Evolutionary conservation across 495 filamentous ascomycete species (phyloP), one percentile per base, ranked within the genome.

Genomic region (Talaromyces liani): DNA sequence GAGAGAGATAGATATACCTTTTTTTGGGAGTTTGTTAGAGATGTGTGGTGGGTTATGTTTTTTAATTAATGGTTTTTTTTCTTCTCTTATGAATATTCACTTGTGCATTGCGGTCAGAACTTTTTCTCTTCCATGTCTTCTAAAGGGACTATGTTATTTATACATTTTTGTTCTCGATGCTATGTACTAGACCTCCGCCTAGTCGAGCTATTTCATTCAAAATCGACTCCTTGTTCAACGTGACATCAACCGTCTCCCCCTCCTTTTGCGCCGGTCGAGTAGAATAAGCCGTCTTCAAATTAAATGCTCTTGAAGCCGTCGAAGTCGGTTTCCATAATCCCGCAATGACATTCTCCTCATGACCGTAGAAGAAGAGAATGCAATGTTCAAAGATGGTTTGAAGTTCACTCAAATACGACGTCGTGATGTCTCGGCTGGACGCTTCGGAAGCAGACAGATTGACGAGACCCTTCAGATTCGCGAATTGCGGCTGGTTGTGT

Each of bases 321-420:
- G 81, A 74, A 62, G 80, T 78, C 4, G 91, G 92, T 66, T 89
- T 93, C 93, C 93, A 97, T 59, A 97, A 70, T 1, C 87, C 92
- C 4, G 85, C 88, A 69, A 97, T 85, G 1, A 86, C 73, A 51
- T 74, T 69, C 1, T 80, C 77, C 16, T 79, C 70, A 6, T 73
- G 76, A 45, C 89, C 85, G 33, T 87, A 81, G 78, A 96, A 96
- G 66, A 96, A 88, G 0, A 95, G 73, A 34, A 93, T 70, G 25
- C 82, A 81, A 27, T 85, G 83, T 14, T 72, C 78, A 71, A 88
- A 94, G 3, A 84, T 69, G 24, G 72, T 70, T 63, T 84, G 76
- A 18, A 96, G 73, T 67, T 90, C 87, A 25, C 74, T 70, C 10
- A 91, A 67, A 62, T 91, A 86, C 5, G 71, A 56, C 66, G 24